phyloP scores from a whole-genome alignment of 208 protist species.

The Wallacemonas sp. region DNA sequence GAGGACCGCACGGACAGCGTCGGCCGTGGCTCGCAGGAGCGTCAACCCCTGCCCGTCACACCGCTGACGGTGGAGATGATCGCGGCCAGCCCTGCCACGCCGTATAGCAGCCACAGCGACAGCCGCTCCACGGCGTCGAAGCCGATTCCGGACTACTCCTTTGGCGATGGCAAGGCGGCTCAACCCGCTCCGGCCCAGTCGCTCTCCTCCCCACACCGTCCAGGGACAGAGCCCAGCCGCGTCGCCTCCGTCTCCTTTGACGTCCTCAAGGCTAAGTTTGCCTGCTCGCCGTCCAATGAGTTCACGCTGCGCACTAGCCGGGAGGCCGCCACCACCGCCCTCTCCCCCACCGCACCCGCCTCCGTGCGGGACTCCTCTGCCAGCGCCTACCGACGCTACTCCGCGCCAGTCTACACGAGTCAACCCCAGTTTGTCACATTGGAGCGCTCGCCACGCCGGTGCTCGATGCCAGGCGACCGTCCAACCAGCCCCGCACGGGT shows the following conservation, averaged over 20 bases:
- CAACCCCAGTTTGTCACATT: neutral
- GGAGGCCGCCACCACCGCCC: constrained; percentile 1
- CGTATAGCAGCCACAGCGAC: neutral
- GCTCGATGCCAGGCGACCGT: constrained; percentile 1
- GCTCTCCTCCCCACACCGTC: too few relatives aligned
- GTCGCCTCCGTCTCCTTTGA: constrained; percentile 11
- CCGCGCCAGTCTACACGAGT: constrained; percentile 1
- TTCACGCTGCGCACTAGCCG: constrained; percentile 10
- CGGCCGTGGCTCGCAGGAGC: neutral
- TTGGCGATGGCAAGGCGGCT: neutral
- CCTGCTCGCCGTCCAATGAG: constrained; percentile 2
- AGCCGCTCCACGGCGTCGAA: neutral
- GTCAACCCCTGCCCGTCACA: neutral
- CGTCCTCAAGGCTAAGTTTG: constrained; percentile 14
- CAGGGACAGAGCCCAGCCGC: neutral
- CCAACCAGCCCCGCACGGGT: constrained; percentile 5
- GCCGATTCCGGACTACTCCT: neutral
- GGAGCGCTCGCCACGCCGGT: constrained; percentile 5
- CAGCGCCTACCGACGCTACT: constrained; percentile 2
- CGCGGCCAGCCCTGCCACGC: constrained; percentile 5
- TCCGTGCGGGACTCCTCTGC: neutral
- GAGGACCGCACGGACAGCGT: constrained; percentile 10
- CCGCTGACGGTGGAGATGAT: neutral
- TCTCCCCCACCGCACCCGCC: neutral
- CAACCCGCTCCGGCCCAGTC: too few relatives aligned